Evolutionary conservation across 345 rosid species (phyloP).

Genomic region (Acer campestre): DNA sequence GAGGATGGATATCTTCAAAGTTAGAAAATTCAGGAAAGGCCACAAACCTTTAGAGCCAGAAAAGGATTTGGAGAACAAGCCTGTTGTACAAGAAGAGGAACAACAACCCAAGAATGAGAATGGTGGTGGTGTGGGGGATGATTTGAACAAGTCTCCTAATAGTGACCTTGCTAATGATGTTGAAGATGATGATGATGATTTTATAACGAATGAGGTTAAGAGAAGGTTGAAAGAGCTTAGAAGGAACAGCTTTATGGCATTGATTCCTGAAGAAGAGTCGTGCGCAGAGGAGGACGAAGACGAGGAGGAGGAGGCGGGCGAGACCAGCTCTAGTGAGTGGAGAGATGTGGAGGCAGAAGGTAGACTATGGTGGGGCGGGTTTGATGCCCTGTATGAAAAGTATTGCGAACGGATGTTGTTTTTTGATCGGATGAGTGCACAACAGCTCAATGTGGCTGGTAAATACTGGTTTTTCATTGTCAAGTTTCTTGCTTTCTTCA

Average conservation of each 20-base stretch:
- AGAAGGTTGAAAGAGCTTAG: conserved; percentile 87
- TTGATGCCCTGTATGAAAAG: conserved; percentile 85
- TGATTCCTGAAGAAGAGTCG: conserved; percentile 89
- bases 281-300: conserved; percentile 64
- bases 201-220: conserved; percentile 90
- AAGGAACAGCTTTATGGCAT: conserved; percentile 88
- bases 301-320: conserved; percentile 57
- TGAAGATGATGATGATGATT: conserved; percentile 93
- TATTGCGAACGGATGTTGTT: conserved; percentile 87
- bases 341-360: conserved; percentile 91
- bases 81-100: conserved; percentile 43
- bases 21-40: conserved; percentile 65
- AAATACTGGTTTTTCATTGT: conserved; percentile 19
- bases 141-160: conserved; percentile 37
- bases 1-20: conserved; percentile 80
- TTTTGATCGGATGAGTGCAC: conserved; percentile 73
- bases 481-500: conserved; percentile 12
- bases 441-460: conserved; percentile 70
- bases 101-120: conserved; percentile 35
- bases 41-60: conserved; percentile 40
- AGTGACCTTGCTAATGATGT: conserved; percentile 38
- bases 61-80: conserved; percentile 53
- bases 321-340: conserved; percentile 70
- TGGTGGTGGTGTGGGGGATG: conserved; percentile 32
- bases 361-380: conserved; percentile 95